phyloP scores from a whole-genome alignment of 2,329 filamentous ascomycete genomes.

The Aphanoascus verrucosus region DNA sequence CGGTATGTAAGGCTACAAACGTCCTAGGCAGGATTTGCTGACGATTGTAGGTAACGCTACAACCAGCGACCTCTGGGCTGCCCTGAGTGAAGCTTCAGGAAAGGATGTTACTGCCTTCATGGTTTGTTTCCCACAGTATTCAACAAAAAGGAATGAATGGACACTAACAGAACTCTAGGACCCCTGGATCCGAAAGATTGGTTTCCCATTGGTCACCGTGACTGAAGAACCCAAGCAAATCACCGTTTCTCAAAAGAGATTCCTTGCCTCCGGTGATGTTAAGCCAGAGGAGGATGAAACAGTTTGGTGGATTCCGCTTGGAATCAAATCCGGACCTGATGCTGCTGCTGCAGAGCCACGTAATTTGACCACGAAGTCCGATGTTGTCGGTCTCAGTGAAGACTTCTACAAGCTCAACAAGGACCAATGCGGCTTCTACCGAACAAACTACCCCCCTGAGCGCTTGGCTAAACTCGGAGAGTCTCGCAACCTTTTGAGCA shows the following conservation, averaged over 20 bases:
- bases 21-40: neutral
- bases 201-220: slow-evolving; percentile 81
- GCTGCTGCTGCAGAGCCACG: slow-evolving; percentile 52
- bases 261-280: slow-evolving; percentile 83
- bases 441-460: slow-evolving; percentile 82
- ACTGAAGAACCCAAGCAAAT: slow-evolving; percentile 61
- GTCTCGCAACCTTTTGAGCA: slow-evolving; percentile 62
- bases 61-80: slow-evolving; percentile 82
- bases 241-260: slow-evolving; percentile 72
- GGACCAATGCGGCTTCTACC: slow-evolving; percentile 78
- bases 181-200: slow-evolving; percentile 90
- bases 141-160: neutral
- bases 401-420: slow-evolving; percentile 90
- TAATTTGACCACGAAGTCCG: slow-evolving; percentile 64
- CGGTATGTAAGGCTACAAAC: slow-evolving; percentile 36
- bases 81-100: slow-evolving; percentile 75
- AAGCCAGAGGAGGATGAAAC: slow-evolving; percentile 85
- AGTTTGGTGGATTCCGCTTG: slow-evolving; percentile 90
- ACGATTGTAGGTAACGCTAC: slow-evolving; percentile 55
- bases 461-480: slow-evolving; percentile 70
- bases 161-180: slow-evolving; percentile 34
- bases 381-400: slow-evolving; percentile 58
- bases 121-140: slow-evolving; percentile 34
- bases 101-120: slow-evolving; percentile 80
- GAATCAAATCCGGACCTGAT: slow-evolving; percentile 63